Evolutionary conservation across 768 basidiomycete genomes (phyloP).

Genomic region (Rubroboletus satanas): DNA sequence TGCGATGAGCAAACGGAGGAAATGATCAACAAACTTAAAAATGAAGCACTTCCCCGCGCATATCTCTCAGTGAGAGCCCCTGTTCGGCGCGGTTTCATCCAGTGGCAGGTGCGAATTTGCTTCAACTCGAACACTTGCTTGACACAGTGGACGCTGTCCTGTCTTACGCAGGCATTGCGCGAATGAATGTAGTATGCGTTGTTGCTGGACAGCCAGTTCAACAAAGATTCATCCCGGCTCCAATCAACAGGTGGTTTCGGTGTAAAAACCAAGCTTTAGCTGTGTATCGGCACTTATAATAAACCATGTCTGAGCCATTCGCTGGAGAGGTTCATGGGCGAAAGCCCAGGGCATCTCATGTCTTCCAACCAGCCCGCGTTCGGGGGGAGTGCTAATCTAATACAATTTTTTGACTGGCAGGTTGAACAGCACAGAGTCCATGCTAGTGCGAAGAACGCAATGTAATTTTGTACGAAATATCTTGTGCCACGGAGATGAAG

Average conservation of each 20-base stretch:
- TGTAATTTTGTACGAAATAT: neutral
- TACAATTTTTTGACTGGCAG: neutral
- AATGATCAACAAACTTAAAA: constrained; percentile 86
- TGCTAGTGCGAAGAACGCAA: neutral
- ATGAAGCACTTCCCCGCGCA: constrained; percentile 60
- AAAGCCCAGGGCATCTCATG: neutral
- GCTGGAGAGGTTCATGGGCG: too few species aligned
- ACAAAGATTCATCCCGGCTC: neutral
- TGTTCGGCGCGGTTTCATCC: neutral
- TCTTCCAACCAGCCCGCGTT: neutral
- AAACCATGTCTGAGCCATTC: neutral
- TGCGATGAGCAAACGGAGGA: constrained; percentile 75
- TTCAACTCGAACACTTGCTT: neutral
- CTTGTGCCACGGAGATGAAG: neutral
- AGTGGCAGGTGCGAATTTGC: neutral
- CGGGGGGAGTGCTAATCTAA: neutral
- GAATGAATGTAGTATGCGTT: neutral
- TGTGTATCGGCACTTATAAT: neutral
- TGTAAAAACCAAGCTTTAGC: neutral
- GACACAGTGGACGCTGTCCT: neutral
- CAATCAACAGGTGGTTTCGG: neutral
- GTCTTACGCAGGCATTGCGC: neutral
- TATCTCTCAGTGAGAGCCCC: neutral
- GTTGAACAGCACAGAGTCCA: neutral
- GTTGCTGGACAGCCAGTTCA: neutral